These are phyloP conservation scores for Kazachstania viticola DNA, from an alignment of 805 yeast genomes.

Conservation along the genomic window DNA sequence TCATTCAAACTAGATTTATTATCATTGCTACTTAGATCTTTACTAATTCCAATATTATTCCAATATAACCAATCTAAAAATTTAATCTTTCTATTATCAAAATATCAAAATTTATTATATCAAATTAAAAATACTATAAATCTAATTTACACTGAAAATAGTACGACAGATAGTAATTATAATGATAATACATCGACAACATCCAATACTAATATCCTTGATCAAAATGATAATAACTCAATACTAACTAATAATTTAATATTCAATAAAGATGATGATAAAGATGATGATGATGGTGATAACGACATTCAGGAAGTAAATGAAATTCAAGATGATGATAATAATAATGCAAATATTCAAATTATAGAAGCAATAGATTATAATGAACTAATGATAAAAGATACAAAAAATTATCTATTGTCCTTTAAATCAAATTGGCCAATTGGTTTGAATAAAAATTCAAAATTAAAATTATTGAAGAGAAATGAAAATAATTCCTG, in stretches of 20 bases:
- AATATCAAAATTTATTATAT: slow-evolving; percentile 26
- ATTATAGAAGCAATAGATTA: slow-evolving; percentile 19
- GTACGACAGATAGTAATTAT: no score
- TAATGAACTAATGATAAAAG: slow-evolving; percentile 7
- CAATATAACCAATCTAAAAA: slow-evolving; percentile 42
- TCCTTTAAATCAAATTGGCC: slow-evolving; percentile 21
- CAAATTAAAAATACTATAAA: slow-evolving; percentile 18
- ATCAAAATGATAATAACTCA: no score
- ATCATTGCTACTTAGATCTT: slow-evolving; percentile 46
- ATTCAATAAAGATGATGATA: neutral
- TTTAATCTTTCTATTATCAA: slow-evolving; percentile 38
- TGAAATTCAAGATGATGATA: neutral
- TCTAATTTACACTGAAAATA: slow-evolving; percentile 12
- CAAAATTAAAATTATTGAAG: slow-evolving; percentile 13
- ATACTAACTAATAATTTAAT: no score
- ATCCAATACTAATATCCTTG: no score
- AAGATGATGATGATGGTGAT: neutral
- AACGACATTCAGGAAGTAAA: neutral
- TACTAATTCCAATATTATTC: slow-evolving; percentile 41
- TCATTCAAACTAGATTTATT: slow-evolving; percentile 41
- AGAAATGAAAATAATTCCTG: slow-evolving; percentile 10
- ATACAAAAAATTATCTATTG: slow-evolving; percentile 10
- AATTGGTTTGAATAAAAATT: slow-evolving; percentile 14
- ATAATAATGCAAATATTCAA: slow-evolving; percentile 3
- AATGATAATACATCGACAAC: no score